phyloP scores from a whole-genome alignment of 495 filamentous ascomycete species.

The Hypoxylon crocopeplum region DNA sequence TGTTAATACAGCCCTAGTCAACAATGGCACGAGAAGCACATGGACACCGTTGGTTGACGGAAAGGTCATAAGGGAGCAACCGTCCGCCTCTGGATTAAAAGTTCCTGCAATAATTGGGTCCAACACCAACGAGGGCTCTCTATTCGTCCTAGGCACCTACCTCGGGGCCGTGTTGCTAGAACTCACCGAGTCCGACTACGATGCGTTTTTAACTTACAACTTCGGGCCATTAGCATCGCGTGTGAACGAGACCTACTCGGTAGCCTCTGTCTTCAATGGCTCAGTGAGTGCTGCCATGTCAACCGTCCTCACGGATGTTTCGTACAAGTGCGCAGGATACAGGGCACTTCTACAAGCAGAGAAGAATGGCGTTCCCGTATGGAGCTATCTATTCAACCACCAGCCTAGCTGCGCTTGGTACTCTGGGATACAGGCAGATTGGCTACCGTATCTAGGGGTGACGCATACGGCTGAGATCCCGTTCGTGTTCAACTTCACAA shows the following conservation, averaged over 20 bases:
- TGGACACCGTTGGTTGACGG: constrained; percentile 46
- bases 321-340: constrained; percentile 44
- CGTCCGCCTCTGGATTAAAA: constrained; percentile 38
- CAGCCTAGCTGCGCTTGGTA: constrained; percentile 45
- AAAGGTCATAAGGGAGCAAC: constrained; percentile 44
- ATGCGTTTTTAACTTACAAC: constrained; percentile 40
- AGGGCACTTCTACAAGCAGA: constrained; percentile 28
- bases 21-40: constrained; percentile 23
- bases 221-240: constrained; percentile 41
- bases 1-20: constrained; percentile 8
- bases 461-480: constrained; percentile 51
- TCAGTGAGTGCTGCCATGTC: constrained; percentile 16
- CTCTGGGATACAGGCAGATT: constrained; percentile 11
- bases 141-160: constrained; percentile 34
- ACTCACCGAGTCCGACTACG: constrained; percentile 21
- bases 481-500: constrained; percentile 49
- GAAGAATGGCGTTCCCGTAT: constrained; percentile 39
- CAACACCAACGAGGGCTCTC: constrained; percentile 39
- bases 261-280: constrained; percentile 34
- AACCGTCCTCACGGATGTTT: constrained; percentile 39
- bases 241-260: constrained; percentile 44
- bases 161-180: background rate
- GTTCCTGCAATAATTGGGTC: constrained; percentile 49
- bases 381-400: constrained; percentile 47
- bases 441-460: constrained; percentile 31